Evolutionary conservation across 2,329 filamentous ascomycete genomes (phyloP), one percentile per base, ranked within the genome.

Genomic region (Apiospora sp.): DNA sequence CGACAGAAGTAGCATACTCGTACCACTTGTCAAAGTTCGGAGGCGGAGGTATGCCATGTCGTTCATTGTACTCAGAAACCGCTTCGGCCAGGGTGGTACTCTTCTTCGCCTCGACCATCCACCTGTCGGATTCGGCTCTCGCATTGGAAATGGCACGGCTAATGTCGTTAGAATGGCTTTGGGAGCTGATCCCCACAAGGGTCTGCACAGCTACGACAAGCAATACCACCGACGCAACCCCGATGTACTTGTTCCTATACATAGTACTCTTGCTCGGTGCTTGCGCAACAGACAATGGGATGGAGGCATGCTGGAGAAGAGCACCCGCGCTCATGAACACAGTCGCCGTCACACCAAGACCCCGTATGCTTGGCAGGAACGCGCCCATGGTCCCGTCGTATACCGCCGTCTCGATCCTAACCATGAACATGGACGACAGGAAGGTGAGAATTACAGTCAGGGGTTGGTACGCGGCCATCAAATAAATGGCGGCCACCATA

Each of bases 1-100:
- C 86, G 73, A 87, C 89, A 10, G 86, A 84, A 74, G 86, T 87
- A 5, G 92, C 92, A 77, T 92, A 93, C 70, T 90, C 86, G 77
- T 91, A 93, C 92, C 92, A 94, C 75, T 90, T 91, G 79, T 93
- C 91, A 76, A 93, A 93, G 76, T 93, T 87, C 3, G 93, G 93
- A 44, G 92, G 92, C n/a, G 92, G 92, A 44, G 89, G 84, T 75
- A 93, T 86, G 22, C 87, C 86, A 79, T 93, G 92, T 72, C 92
- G 87, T 67, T 87, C 86, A 71, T 86, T 87, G 79, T 94, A 94
- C 78, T 93, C 91, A 24, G 82, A 80, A n/a, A 92, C 88, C 14
- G 92, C 92, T 67, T 90, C 87, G 30, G 84, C 82, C 48, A 94
- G 82, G 1, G 87, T 89, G 70, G 86, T 87, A 51, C 83, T 84